Base-by-base conservation (phyloP, 208 protist genomes). In the Crithidia sp. region DNA sequence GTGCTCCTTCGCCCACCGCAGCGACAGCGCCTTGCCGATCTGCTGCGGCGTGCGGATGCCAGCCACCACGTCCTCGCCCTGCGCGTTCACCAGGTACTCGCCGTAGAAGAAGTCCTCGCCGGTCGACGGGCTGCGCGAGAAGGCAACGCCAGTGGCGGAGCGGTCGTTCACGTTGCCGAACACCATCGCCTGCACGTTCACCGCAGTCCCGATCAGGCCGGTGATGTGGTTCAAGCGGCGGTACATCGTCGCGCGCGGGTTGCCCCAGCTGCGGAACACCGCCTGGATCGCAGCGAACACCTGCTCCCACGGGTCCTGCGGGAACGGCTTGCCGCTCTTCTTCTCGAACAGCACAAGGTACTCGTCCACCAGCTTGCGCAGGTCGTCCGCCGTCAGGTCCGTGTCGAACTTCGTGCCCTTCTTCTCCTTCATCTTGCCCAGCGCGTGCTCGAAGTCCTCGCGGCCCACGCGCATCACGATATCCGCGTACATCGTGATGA, bases 51-150 rank as follows among this genome's bases (percentile, higher is more conserved):
- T 99, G 60, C 97, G 86, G 61, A 98, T 98, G 61, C 97, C 97
- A 58, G 97, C 94, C 16, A 99, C 97, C 17, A 99, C 97, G 71
- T 99, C 97, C 80, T 99, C 97, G 47, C 97, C 91, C 79, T 99
- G 97, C 28, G 97, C 97, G 75, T 99, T 98, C 37, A 93, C 78
- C 36, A 99, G 91, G 76, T 94, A 99, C 82, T 99, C 97, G 54
- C 97, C 97, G 76, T 97, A 99, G 82, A 96, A 92, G 67, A 80
- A 86, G 64, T 97, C 97, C 67, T 96, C 90, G 41, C 97, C 97
- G 64, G 91, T 98, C 36, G 89, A 89, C 13, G 97, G 97, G 82
- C 94, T 96, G 73, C 97, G 90, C 36, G 95, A 98, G 87, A 99
- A 99, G 69, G 81, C 87, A 36, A 99, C 97, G 78, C 97, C 97